Percentiles rank a stretch among this genome's conserved stretches.
phyloP scores from a whole-genome alignment of 768 basidiomycete species.

The Mycena amicta region DNA sequence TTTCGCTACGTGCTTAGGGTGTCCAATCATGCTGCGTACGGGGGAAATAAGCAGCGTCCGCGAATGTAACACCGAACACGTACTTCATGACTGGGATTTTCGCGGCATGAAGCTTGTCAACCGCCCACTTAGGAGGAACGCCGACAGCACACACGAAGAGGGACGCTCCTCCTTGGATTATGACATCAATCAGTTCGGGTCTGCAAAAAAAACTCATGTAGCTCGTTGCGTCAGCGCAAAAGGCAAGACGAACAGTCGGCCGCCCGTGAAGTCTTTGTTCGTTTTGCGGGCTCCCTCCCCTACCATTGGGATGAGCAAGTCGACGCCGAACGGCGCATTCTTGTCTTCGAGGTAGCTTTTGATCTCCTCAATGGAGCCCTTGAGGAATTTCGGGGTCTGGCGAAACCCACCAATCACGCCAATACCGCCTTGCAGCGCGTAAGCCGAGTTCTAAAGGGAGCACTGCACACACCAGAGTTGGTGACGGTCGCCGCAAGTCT shows the following conservation, averaged over 20 bases:
- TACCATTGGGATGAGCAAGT: constrained; percentile 80
- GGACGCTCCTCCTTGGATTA: constrained; percentile 70
- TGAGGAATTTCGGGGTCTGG: constrained; percentile 72
- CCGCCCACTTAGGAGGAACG: constrained; percentile 80
- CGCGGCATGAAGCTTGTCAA: constrained; percentile 79
- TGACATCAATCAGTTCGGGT: constrained; percentile 76
- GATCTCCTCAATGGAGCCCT: constrained; percentile 67
- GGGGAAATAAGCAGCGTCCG: background rate
- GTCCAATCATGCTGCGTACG: constrained; percentile 71
- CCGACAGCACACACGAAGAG: constrained; percentile 86
- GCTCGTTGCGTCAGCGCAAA: no score
- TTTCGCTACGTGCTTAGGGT: constrained; percentile 81
- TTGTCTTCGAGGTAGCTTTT: constrained; percentile 76
- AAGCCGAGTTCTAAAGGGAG: no score
- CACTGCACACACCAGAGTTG: constrained; percentile 68
- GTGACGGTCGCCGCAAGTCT: constrained; percentile 80
- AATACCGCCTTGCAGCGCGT: constrained; percentile 55
- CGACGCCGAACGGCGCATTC: constrained; percentile 79
- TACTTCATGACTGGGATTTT: constrained; percentile 89
- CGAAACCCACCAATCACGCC: constrained; percentile 87
- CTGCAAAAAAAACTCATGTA: background rate
- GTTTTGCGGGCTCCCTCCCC: constrained; percentile 85
- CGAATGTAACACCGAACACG: constrained; percentile 33
- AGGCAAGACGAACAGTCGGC: constrained; percentile 48
- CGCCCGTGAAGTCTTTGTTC: constrained; percentile 81